These are phyloP conservation scores for Auricularia auricula-judae DNA, from an alignment of 768 basidiomycete species.

Conservation along the genomic window DNA sequence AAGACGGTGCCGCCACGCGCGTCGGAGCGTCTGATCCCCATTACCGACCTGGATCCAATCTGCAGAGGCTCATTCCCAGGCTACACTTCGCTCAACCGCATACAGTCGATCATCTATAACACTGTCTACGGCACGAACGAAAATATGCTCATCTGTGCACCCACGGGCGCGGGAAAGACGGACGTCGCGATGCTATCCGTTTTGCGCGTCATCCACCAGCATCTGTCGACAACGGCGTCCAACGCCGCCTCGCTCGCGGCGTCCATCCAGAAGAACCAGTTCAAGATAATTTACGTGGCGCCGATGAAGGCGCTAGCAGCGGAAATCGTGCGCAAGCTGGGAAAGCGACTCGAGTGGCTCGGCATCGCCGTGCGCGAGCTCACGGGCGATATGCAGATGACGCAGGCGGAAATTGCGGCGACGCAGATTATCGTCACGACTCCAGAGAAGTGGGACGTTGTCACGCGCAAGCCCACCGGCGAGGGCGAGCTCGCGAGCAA, in stretches of 20 bases:
- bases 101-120: conserved; percentile 90
- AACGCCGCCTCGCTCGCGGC: conserved; percentile 19
- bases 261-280: conserved; percentile 56
- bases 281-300: conserved; percentile 98
- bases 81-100: conserved; percentile 78
- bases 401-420: conserved; percentile 83
- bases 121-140: conserved; percentile 93
- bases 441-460: conserved; percentile 99
- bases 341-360: conserved; percentile 85
- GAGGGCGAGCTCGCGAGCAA: conserved; percentile 93
- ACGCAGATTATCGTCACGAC: conserved; percentile 98
- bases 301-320: conserved; percentile 98
- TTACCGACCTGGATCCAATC: conserved; percentile 66
- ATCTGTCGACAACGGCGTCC: conserved; percentile 24
- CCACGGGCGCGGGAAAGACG: conserved; percentile 99
- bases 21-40: conserved; percentile 58
- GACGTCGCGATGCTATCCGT: conserved; percentile 94
- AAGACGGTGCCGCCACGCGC: conserved; percentile 59
- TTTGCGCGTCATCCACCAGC: conserved; percentile 74
- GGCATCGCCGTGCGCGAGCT: conserved; percentile 79
- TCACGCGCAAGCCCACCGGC: conserved; percentile 91
- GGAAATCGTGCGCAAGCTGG: conserved; percentile 87
- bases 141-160: conserved; percentile 92
- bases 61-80: conserved; percentile 78
- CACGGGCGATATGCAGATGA: conserved; percentile 98